A percentile compares a stretch with the other conserved stretches of the same genome.
Evolutionary conservation across 768 basidiomycete species (phyloP).

Genomic region (Russula sp.): DNA sequence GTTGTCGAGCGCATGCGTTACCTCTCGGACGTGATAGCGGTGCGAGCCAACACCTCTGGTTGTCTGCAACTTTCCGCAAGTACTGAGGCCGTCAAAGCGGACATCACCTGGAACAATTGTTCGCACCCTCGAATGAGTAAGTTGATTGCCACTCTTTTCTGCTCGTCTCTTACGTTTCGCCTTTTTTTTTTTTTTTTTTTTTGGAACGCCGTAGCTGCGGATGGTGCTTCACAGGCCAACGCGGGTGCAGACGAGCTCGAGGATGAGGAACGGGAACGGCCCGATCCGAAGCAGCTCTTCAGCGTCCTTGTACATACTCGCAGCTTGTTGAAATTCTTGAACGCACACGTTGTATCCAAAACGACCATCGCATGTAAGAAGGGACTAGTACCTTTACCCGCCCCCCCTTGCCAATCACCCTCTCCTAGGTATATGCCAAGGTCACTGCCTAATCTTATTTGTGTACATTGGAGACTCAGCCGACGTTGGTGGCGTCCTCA

Average conservation of each 20-base stretch:
- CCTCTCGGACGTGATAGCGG: conserved; percentile 61
- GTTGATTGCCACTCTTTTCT: neutral
- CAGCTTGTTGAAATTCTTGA: conserved; percentile 77
- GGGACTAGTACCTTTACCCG: neutral
- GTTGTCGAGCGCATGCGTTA: conserved; percentile 69
- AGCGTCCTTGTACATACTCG: conserved; percentile 64
- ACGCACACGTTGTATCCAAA: conserved; percentile 71
- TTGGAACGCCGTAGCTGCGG: conserved; percentile 15
- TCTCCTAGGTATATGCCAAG: conserved; percentile 64
- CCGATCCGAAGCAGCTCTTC: conserved; percentile 54
- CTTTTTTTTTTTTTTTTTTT: neutral
- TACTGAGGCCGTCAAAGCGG: conserved; percentile 69
- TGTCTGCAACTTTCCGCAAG: conserved; percentile 48
- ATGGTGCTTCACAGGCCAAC: conserved; percentile 23
- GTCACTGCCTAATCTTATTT: conserved; percentile 81
- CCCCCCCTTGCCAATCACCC: neutral
- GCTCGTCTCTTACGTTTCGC: neutral
- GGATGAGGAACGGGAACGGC: conserved; percentile 30
- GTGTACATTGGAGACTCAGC: conserved; percentile 81
- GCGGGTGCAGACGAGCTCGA: conserved; percentile 31
- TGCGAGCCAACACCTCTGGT: conserved; percentile 65
- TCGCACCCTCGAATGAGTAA: conserved; percentile 53
- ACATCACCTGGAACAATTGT: conserved; percentile 76
- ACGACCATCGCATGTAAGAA: conserved; percentile 79
- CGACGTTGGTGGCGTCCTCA: conserved; percentile 78